Conservation (phyloP, 2,329 filamentous ascomycete genomes). For the Diaporthe destruens region DNA sequence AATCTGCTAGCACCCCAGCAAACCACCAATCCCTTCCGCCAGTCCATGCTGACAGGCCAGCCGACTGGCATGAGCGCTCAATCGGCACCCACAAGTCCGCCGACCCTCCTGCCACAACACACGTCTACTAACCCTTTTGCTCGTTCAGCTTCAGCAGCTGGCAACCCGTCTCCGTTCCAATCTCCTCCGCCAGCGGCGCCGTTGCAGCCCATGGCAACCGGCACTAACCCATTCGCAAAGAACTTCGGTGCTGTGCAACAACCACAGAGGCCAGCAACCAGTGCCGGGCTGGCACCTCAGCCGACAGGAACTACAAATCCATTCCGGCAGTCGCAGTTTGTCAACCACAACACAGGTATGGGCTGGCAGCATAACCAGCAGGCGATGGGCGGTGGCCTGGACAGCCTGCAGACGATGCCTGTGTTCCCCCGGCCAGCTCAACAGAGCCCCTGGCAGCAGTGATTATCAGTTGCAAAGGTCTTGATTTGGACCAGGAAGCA, state of each 20-base stretch:
- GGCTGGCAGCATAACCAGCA: constrained; percentile 88
- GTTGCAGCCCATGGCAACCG: constrained; percentile 64
- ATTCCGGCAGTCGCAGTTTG: constrained; percentile 90
- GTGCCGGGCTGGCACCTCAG: constrained; percentile 73
- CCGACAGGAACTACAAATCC: constrained; percentile 93
- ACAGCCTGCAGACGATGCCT: constrained; percentile 82
- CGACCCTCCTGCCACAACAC: constrained; percentile 63
- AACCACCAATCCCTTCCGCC: constrained; percentile 92
- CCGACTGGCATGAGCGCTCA: constrained; percentile 60
- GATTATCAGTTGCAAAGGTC: constrained; percentile 39
- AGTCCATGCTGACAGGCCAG: constrained; percentile 79
- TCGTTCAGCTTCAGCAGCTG: constrained; percentile 64
- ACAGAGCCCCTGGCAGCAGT: constrained; percentile 72
- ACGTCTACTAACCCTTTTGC: constrained; percentile 88
- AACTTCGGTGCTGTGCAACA: constrained; percentile 55
- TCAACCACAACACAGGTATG: constrained; percentile 88
- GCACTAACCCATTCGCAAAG: constrained; percentile 71
- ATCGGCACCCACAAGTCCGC: constrained; percentile 54
- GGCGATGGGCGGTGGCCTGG: constrained; percentile 83
- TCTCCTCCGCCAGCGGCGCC: constrained; percentile 56
- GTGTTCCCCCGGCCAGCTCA: constrained; percentile 86
- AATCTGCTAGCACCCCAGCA: constrained; percentile 65
- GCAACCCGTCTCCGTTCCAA: constrained; percentile 59
- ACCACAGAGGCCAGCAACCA: constrained; percentile 59
- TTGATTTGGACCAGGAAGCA: constrained; percentile 19